Conservation (phyloP, 2,329 filamentous ascomycete species). For the Xylaria multiplex region DNA sequence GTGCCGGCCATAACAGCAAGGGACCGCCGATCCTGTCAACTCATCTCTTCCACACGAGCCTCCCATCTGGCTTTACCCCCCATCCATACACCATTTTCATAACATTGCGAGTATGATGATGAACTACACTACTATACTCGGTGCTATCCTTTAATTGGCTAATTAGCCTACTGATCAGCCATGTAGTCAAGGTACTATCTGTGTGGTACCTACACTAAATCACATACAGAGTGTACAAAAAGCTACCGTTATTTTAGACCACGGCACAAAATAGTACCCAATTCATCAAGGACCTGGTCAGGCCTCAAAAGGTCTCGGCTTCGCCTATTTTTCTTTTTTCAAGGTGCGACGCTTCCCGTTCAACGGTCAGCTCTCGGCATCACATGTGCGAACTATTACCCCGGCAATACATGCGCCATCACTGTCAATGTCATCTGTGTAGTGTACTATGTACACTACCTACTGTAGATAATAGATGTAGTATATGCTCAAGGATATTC, state of each 20-base stretch:
- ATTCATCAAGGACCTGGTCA: too few relatives aligned
- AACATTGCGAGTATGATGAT: not conserved
- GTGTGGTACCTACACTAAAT: too few relatives aligned
- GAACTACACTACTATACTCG: slow-evolving; percentile 2
- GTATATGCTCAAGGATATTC: too few relatives aligned
- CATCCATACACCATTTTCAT: not conserved
- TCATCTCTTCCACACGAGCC: slow-evolving; percentile 21
- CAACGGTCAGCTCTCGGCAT: slow-evolving; percentile 19
- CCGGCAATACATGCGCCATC: not conserved
- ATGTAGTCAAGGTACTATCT: too few relatives aligned
- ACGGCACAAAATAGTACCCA: too few relatives aligned
- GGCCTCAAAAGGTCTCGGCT: not conserved
- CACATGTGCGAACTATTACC: slow-evolving; percentile 10
- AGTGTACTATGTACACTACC: too few relatives aligned
- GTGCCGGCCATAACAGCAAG: slow-evolving; percentile 13
- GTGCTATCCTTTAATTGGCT: slow-evolving; percentile 2
- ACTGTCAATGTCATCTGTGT: not conserved
- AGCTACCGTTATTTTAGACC: not conserved
- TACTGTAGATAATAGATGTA: too few relatives aligned
- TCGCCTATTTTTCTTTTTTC: not conserved
- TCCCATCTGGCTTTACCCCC: not conserved
- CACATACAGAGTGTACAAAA: too few relatives aligned
- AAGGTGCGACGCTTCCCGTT: slow-evolving; percentile 6
- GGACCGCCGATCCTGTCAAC: slow-evolving; percentile 14
- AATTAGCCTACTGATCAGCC: slow-evolving; percentile 3